Evolutionary conservation across 306 rosid species (phyloP).

Genomic region (Hylodesmum podocarpum): DNA sequence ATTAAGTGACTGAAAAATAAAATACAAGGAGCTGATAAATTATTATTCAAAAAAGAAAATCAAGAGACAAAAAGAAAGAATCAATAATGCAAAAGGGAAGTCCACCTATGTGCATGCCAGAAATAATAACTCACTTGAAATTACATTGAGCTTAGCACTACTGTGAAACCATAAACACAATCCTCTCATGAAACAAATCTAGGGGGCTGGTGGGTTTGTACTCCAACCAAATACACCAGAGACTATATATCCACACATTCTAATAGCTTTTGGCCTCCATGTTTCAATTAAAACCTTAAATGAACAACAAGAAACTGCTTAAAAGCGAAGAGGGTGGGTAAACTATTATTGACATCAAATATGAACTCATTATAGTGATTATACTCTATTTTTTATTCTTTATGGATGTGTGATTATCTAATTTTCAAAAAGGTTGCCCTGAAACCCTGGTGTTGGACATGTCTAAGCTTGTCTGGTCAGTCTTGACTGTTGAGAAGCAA

Average conservation of each 20-base stretch:
- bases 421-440: constrained; percentile 66
- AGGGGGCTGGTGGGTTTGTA: not conserved
- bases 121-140: constrained; percentile 15
- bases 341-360: not conserved
- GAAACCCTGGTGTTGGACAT: constrained; percentile 82
- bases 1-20: constrained; percentile 7
- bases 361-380: constrained; percentile 12
- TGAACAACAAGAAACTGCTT: constrained; percentile 11
- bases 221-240: constrained; percentile 17
- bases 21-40: constrained; percentile 11
- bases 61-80: not conserved
- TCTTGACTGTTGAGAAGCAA: constrained; percentile 67
- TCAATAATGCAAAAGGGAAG: constrained; percentile 10
- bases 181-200: constrained; percentile 8
- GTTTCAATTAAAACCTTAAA: constrained; percentile 24
- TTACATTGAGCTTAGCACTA: not conserved
- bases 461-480: constrained; percentile 93
- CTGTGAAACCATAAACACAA: constrained; percentile 1
- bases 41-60: constrained; percentile 4
- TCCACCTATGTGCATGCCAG: constrained; percentile 11
- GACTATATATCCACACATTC: constrained; percentile 17
- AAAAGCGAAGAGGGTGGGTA: constrained; percentile 2
- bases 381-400: not conserved
- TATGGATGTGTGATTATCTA: constrained; percentile 24
- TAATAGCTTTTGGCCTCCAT: not conserved